Evolutionary conservation across 306 rosid species (phyloP).

Genomic region (Herpetospermum pedunculosum): DNA sequence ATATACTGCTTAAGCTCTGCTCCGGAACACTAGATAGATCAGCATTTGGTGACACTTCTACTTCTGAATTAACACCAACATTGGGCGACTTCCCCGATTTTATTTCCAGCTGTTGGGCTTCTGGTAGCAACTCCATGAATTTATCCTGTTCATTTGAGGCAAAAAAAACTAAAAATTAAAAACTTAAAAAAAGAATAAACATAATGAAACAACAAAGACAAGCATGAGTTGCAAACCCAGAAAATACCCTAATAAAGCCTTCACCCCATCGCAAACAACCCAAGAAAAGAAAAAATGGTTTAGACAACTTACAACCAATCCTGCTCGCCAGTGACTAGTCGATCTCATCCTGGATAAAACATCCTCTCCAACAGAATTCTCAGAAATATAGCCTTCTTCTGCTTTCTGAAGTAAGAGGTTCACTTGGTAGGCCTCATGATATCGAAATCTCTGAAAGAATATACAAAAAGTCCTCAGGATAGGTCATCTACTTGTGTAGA

Average conservation of each 20-base stretch:
- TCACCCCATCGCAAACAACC: not conserved
- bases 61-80: conserved; percentile 26
- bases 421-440: conserved; percentile 74
- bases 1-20: conserved; percentile 43
- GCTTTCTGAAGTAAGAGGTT: conserved; percentile 49
- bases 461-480: conserved; percentile 1
- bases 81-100: conserved; percentile 45
- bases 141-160: conserved; percentile 42
- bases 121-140: conserved; percentile 84
- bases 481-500: not conserved
- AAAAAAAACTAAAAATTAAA: not conserved
- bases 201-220: not conserved
- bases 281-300: not conserved
- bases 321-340: conserved; percentile 52
- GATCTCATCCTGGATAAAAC: conserved; percentile 44
- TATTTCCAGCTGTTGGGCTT: conserved; percentile 53
- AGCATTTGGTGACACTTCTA: conserved; percentile 26
- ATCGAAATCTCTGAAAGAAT: conserved; percentile 66
- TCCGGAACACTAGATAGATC: conserved; percentile 37
- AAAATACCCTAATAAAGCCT: not conserved
- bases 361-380: conserved; percentile 40
- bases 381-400: conserved; percentile 52
- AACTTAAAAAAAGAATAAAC: not conserved
- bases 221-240: not conserved
- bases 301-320: conserved; percentile 72